phyloP scores from a whole-genome alignment of 352 stramenopile species.

The Plasmopara viticola region DNA sequence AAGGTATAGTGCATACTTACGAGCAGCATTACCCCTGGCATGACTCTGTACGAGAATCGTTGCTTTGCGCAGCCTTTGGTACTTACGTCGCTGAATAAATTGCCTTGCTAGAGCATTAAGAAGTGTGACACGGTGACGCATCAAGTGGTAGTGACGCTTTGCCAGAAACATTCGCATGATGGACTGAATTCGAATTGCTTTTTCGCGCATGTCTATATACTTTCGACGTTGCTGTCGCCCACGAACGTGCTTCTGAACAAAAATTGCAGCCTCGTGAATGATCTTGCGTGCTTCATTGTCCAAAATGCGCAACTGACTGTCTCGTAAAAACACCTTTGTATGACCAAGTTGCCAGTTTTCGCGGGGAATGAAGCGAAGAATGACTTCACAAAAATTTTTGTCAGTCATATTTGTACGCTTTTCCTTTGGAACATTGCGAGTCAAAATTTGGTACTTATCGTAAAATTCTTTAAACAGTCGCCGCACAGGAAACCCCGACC shows the following conservation, averaged over 20 bases:
- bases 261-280: slow-evolving; percentile 64
- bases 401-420: slow-evolving; percentile 51
- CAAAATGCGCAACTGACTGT: slow-evolving; percentile 74
- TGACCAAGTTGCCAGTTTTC: slow-evolving; percentile 86
- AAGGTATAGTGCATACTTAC: slow-evolving; percentile 63
- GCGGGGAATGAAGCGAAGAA: slow-evolving; percentile 66
- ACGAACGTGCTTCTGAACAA: slow-evolving; percentile 74
- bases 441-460: slow-evolving; percentile 85
- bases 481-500: slow-evolving; percentile 81
- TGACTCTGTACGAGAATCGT: slow-evolving; percentile 69
- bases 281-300: slow-evolving; percentile 86
- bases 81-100: slow-evolving; percentile 72
- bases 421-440: slow-evolving; percentile 52
- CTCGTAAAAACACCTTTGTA: slow-evolving; percentile 86
- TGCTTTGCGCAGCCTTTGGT: slow-evolving; percentile 50
- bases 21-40: slow-evolving; percentile 63
- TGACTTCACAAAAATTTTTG: slow-evolving; percentile 80
- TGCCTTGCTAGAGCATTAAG: slow-evolving; percentile 66
- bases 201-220: slow-evolving; percentile 51
- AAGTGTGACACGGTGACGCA: slow-evolving; percentile 50
- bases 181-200: slow-evolving; percentile 63
- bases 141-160: slow-evolving; percentile 41
- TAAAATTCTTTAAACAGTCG: slow-evolving; percentile 82
- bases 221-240: slow-evolving; percentile 59
- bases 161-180: slow-evolving; percentile 65